A percentile compares a stretch with the other conserved stretches of the same genome.
These are phyloP conservation scores for Phycomyces nitens DNA, from an alignment of 192 early-diverging fungal genomes.

Conservation along the genomic window DNA sequence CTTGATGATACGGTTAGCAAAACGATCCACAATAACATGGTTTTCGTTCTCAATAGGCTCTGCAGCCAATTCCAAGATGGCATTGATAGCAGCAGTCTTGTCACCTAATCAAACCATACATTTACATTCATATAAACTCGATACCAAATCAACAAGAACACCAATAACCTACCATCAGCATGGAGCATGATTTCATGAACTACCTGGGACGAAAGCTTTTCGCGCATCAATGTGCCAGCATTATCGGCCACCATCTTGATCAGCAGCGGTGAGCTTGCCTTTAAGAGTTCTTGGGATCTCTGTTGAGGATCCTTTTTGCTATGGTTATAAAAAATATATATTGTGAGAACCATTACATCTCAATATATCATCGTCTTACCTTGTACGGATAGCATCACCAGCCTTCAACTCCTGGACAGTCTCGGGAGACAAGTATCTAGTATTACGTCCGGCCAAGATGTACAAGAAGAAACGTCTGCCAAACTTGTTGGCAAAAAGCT, in stretches of 20 bases:
- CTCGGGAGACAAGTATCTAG: conserved; percentile 67
- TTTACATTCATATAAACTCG: neutral
- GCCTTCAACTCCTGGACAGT: conserved; percentile 65
- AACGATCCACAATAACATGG: conserved; percentile 41
- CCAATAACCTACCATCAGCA: conserved; percentile 37
- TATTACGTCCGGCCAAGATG: conserved; percentile 73
- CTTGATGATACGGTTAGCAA: conserved; percentile 51
- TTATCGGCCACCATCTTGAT: conserved; percentile 52
- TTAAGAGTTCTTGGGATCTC: conserved; percentile 66
- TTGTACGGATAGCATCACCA: conserved; percentile 63
- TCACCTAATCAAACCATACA: conserved; percentile 29
- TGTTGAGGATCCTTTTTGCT: conserved; percentile 84
- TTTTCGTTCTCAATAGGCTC: conserved; percentile 37
- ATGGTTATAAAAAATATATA: neutral
- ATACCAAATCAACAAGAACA: neutral
- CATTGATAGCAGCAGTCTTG: conserved; percentile 37
- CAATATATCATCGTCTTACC: conserved; percentile 3
- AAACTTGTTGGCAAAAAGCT: conserved; percentile 61
- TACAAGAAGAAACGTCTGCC: conserved; percentile 80
- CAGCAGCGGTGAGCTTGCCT: conserved; percentile 56
- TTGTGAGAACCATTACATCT: too few relatives aligned
- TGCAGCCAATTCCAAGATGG: conserved; percentile 37
- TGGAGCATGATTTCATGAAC: conserved; percentile 69
- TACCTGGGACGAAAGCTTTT: conserved; percentile 65
- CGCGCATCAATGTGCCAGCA: conserved; percentile 55